These are phyloP conservation scores for Cryptosporidium meleagridis DNA, from an alignment of 169 alveolate genomes.

Conservation along the genomic window DNA sequence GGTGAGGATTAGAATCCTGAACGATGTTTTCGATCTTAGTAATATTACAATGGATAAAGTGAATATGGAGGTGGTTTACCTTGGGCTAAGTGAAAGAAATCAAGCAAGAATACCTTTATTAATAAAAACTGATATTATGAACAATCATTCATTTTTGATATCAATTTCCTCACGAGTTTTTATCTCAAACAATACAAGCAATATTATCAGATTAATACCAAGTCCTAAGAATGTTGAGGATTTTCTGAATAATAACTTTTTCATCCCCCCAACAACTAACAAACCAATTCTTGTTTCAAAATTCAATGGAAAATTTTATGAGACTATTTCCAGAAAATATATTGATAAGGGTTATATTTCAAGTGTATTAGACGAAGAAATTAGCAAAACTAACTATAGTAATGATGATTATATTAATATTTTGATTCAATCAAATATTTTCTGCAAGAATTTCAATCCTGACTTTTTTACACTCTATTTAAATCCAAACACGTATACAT, in stretches of 20 bases:
- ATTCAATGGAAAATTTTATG: constrained; percentile 13
- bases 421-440: background rate
- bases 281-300: constrained; percentile 33
- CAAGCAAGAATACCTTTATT: constrained; percentile 15
- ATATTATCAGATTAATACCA: constrained; percentile 30
- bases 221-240: constrained; percentile 16
- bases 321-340: constrained; percentile 16
- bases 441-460: background rate
- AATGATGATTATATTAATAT: constrained; percentile 13
- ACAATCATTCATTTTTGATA: constrained; percentile 48
- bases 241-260: background rate
- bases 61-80: constrained; percentile 43
- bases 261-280: constrained; percentile 43
- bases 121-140: constrained; percentile 39
- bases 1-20: constrained; percentile 44
- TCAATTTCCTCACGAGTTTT: constrained; percentile 55
- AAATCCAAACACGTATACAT: constrained; percentile 45
- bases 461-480: constrained; percentile 43
- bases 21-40: constrained; percentile 34
- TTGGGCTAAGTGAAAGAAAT: background rate
- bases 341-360: constrained; percentile 20
- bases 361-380: constrained; percentile 17
- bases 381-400: background rate
- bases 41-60: constrained; percentile 46
- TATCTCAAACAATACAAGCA: constrained; percentile 58